Conservation (phyloP, 2,329 filamentous ascomycete genomes). For the Trichoderma polysporum region DNA sequence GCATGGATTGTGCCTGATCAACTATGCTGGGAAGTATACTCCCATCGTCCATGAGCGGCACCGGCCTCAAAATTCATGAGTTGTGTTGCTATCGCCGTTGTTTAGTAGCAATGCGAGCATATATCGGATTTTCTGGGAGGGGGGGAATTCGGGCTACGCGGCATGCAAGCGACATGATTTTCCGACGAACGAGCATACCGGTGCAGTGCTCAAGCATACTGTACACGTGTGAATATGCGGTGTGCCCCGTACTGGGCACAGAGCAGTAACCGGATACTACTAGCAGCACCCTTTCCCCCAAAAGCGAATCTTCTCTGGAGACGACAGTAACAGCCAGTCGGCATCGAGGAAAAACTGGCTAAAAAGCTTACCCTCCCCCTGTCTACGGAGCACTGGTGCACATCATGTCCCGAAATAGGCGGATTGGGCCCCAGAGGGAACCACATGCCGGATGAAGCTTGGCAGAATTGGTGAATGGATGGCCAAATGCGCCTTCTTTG, state of each 20-base stretch:
- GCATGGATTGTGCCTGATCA: background rate
- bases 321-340: constrained; percentile 18
- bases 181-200: background rate
- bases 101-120: background rate
- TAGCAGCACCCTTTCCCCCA: background rate
- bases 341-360: constrained; percentile 20
- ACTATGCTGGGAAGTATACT: background rate
- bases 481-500: background rate
- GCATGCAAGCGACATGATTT: constrained; percentile 17
- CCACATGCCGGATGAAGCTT: constrained; percentile 33
- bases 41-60: background rate
- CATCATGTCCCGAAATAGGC: constrained; percentile 27
- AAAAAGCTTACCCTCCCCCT: constrained; percentile 23
- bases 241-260: constrained; percentile 8
- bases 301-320: constrained; percentile 3
- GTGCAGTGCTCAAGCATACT: background rate
- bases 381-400: constrained; percentile 21
- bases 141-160: constrained; percentile 12
- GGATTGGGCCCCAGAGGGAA: constrained; percentile 23
- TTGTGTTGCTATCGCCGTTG: background rate
- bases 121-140: background rate
- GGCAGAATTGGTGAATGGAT: constrained; percentile 25
- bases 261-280: background rate
- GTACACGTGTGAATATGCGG: constrained; percentile 9
- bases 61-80: background rate